These are phyloP conservation scores for Tetrapyrgos nigripes DNA, from an alignment of 1,284 basidiomycete genomes.

Conservation along the genomic window DNA sequence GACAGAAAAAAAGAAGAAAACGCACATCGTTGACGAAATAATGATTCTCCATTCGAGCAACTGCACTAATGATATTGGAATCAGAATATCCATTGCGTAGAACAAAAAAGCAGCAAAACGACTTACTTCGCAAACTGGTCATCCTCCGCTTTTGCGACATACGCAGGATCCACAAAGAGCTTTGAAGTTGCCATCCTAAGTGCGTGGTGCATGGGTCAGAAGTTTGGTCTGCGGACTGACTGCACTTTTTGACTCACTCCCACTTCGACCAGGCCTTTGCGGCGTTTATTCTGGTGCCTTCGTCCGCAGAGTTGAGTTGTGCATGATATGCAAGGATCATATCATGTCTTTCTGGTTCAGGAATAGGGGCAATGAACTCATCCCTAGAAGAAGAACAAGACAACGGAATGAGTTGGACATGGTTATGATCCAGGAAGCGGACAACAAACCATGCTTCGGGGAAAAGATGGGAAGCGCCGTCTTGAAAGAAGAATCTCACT, in stretches of 20 bases:
- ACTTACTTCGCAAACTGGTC: constrained; percentile 80
- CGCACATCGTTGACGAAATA: constrained; percentile 84
- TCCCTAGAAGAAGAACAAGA: constrained; percentile 61
- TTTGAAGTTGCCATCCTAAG: constrained; percentile 82
- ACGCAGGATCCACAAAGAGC: constrained; percentile 71
- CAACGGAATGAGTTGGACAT: not conserved
- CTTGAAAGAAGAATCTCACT: constrained; percentile 92
- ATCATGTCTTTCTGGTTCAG: constrained; percentile 79
- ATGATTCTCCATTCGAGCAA: constrained; percentile 92
- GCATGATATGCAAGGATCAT: constrained; percentile 87
- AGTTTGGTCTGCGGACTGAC: not conserved
- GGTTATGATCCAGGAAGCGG: not conserved
- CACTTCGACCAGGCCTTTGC: constrained; percentile 90
- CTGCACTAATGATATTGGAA: constrained; percentile 61
- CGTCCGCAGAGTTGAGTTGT: constrained; percentile 80
- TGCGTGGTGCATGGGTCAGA: constrained; percentile 6
- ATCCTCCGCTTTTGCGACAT: constrained; percentile 75
- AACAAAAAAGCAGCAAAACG: not conserved
- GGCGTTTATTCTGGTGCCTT: constrained; percentile 69
- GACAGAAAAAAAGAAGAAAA: not conserved
- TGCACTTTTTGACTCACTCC: constrained; percentile 66
- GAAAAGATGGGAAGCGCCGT: constrained; percentile 82
- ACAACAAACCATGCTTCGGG: constrained; percentile 81
- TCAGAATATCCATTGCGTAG: constrained; percentile 11
- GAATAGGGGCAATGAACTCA: constrained; percentile 82